These are phyloP conservation scores for Eucalyptus pauciflora DNA, from an alignment of 345 rosid species.

Conservation along the genomic window DNA sequence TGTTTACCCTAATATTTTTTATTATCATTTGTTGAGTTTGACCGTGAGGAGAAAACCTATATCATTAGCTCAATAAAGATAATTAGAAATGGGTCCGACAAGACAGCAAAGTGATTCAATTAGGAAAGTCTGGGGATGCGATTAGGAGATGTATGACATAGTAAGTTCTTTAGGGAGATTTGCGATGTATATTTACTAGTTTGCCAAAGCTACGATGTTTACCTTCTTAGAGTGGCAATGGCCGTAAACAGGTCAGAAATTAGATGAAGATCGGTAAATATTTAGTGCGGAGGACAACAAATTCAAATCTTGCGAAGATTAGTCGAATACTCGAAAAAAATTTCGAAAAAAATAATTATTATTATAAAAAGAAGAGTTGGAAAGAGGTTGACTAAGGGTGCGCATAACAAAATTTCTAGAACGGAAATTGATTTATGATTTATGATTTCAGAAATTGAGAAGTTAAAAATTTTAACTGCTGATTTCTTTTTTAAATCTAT, in stretches of 20 bases:
- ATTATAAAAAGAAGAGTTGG: background rate
- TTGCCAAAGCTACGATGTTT: background rate
- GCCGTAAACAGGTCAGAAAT: background rate
- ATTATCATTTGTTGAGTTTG: background rate
- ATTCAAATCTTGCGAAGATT: background rate
- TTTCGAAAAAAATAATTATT: background rate
- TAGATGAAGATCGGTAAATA: background rate
- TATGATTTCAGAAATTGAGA: too few relatives aligned
- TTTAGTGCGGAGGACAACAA: background rate
- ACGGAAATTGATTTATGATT: too few relatives aligned
- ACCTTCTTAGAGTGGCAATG: background rate
- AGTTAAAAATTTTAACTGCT: too few relatives aligned
- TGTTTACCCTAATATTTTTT: background rate
- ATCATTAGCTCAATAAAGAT: background rate
- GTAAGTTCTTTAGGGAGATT: background rate
- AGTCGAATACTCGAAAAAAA: background rate
- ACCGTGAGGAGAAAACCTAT: background rate
- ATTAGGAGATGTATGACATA: fast-evolving
- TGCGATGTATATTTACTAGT: background rate
- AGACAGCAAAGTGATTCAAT: background rate
- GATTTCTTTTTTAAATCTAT: too few relatives aligned
- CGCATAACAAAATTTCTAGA: too few relatives aligned
- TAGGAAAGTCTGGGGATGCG: background rate
- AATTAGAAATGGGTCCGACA: background rate
- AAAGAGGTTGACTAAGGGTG: background rate